Percentiles rank a stretch among this genome's conserved stretches.
phyloP scores from a whole-genome alignment of 2,329 filamentous ascomycete species.

The Plenodomus biglobosus region DNA sequence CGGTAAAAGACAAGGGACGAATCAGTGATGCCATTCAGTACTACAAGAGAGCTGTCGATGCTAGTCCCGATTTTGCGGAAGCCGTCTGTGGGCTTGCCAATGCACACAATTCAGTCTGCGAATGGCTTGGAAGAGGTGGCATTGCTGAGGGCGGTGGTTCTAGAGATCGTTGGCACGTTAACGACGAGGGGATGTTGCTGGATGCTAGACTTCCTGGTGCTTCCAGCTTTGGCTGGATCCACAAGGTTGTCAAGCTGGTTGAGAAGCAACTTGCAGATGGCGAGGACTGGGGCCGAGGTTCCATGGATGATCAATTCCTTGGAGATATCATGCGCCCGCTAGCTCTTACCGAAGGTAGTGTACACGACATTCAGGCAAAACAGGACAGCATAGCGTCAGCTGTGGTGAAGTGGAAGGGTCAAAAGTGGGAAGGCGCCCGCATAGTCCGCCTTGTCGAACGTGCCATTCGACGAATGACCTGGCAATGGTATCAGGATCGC shows the following conservation, averaged over 20 bases:
- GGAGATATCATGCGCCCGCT: constrained; percentile 52
- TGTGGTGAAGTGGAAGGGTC: constrained; percentile 63
- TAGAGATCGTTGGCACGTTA: constrained; percentile 91
- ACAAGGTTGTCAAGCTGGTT: constrained; percentile 88
- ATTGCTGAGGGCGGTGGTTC: constrained; percentile 71
- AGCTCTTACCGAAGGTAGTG: constrained; percentile 38
- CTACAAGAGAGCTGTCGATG: constrained; percentile 83
- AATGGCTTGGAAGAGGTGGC: constrained; percentile 88
- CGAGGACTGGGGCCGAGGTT: constrained; percentile 78
- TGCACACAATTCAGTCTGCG: constrained; percentile 92
- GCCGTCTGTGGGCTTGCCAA: constrained; percentile 95
- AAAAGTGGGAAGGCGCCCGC: constrained; percentile 85
- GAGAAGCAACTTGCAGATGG: constrained; percentile 84
- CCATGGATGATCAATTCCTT: constrained; percentile 54
- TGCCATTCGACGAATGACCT: constrained; percentile 72
- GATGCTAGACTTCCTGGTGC: constrained; percentile 66
- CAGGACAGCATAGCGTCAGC: constrained; percentile 42
- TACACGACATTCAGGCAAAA: constrained; percentile 38
- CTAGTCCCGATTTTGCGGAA: constrained; percentile 96
- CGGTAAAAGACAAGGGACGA: constrained; percentile 92
- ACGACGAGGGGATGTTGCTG: constrained; percentile 76
- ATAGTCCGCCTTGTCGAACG: constrained; percentile 83
- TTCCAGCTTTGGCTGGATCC: constrained; percentile 76
- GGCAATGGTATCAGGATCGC: constrained; percentile 85
- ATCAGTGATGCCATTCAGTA: constrained; percentile 90